Percentiles rank a stretch among this genome's conserved stretches.
Evolutionary conservation across 768 basidiomycete species (phyloP).

Genomic region (Hygrocybe punicea): DNA sequence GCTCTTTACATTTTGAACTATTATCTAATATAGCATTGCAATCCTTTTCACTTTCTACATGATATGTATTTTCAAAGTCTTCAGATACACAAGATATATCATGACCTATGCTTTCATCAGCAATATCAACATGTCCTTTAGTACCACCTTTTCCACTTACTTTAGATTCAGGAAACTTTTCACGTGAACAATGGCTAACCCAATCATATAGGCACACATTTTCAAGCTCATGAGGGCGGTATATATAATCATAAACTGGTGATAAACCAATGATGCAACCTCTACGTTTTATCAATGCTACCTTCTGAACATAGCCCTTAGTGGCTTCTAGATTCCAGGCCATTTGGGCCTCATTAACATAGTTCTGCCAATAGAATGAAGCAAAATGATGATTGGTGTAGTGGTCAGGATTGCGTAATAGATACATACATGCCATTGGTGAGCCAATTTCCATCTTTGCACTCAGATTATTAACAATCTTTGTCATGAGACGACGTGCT

Average conservation of each 20-base stretch:
- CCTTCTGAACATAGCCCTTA: constrained; percentile 14
- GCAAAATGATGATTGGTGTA: constrained; percentile 32
- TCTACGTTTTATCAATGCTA: constrained; percentile 17
- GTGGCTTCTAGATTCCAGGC: constrained; percentile 12
- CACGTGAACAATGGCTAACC: constrained; percentile 14
- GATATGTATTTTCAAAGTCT: too few species aligned
- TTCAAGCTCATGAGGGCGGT: constrained; percentile 19
- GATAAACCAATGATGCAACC: constrained; percentile 19
- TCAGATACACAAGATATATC: constrained; percentile 19
- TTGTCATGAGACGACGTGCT: constrained; percentile 21
- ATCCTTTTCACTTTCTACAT: too few species aligned
- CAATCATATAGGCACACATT: constrained; percentile 29
- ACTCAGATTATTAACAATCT: constrained; percentile 28
- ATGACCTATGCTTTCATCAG: constrained; percentile 1
- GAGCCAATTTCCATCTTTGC: constrained; percentile 30
- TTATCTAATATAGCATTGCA: not conserved
- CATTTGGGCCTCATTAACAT: constrained; percentile 15
- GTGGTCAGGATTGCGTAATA: constrained; percentile 28
- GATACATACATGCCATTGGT: constrained; percentile 26
- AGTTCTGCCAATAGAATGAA: constrained; percentile 10
- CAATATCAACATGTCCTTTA: not conserved
- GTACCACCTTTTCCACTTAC: not conserved
- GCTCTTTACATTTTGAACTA: not conserved
- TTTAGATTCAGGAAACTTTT: constrained; percentile 5
- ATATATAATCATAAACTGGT: constrained; percentile 27